A percentile compares a stretch with the other conserved stretches of the same genome.
Evolutionary conservation across 202 grass and related monocot species (phyloP).

Genomic region (Sporobolus alterniflorus): DNA sequence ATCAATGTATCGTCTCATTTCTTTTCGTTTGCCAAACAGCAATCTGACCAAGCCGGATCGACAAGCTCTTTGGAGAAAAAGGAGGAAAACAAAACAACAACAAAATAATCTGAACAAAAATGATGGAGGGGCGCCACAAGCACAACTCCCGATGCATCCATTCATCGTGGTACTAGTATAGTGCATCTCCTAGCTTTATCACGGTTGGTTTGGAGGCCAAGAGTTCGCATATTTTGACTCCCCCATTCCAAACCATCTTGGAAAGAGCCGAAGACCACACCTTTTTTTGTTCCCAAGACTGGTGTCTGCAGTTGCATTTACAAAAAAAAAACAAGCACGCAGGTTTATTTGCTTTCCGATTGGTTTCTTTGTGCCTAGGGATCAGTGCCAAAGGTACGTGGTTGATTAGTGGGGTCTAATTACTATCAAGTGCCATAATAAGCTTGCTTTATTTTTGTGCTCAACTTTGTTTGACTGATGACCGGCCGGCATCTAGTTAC

Average conservation of each 20-base stretch:
- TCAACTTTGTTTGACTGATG: constrained; percentile 56
- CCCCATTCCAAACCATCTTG: constrained; percentile 38
- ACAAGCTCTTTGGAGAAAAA: constrained; percentile 9
- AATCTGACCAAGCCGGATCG: neutral
- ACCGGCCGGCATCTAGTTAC: no score
- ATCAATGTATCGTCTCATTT: neutral
- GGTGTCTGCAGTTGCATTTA: constrained; percentile 1
- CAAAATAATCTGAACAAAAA: constrained; percentile 29
- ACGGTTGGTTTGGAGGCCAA: constrained; percentile 28
- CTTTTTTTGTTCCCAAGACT: constrained; percentile 35
- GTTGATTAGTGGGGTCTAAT: constrained; percentile 64
- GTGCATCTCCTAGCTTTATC: constrained; percentile 32
- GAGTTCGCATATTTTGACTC: constrained; percentile 42
- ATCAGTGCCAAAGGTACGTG: constrained; percentile 58
- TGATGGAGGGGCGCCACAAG: constrained; percentile 40
- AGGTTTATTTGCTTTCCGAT: constrained; percentile 33
- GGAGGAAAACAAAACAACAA: neutral
- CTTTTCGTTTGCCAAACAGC: neutral
- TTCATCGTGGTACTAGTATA: constrained; percentile 28
- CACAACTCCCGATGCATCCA: constrained; percentile 49
- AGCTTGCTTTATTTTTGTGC: constrained; percentile 9
- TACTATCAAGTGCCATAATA: constrained; percentile 59
- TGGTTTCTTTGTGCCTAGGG: constrained; percentile 42
- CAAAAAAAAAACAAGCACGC: constrained; percentile 12
- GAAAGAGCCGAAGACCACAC: constrained; percentile 23